A percentile compares a stretch with the other conserved stretches of the same genome.
Evolutionary conservation across 2,329 filamentous ascomycete species (phyloP).

Genomic region (Aphanoascus verrucosus): DNA sequence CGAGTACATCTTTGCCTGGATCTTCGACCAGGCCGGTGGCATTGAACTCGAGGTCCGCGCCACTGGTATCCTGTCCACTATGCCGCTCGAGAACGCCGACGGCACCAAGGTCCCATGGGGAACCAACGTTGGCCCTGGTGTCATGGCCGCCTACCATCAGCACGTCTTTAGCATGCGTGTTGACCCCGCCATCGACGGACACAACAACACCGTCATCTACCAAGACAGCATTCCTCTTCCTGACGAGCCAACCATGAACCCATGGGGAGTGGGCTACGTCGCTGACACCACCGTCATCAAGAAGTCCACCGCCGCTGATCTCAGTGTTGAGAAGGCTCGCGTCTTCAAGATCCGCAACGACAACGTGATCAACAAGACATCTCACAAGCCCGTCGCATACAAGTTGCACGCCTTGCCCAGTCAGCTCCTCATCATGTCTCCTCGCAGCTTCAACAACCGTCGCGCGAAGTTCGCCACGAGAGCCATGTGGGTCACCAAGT

Average conservation of each 20-base stretch:
- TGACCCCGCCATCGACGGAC: constrained; percentile 52
- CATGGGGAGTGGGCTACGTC: constrained; percentile 43
- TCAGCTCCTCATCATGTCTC: constrained; percentile 47
- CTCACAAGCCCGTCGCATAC: constrained; percentile 45
- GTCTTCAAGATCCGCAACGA: constrained; percentile 51
- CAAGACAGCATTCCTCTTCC: constrained; percentile 52
- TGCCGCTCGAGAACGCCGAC: constrained; percentile 52
- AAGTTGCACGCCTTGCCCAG: constrained; percentile 48
- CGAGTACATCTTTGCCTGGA: constrained; percentile 62
- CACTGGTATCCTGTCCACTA: constrained; percentile 57
- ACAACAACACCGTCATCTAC: constrained; percentile 46
- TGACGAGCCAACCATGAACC: constrained; percentile 42
- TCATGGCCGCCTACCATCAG: constrained; percentile 61
- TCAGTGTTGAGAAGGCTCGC: constrained; percentile 40
- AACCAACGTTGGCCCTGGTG: constrained; percentile 58
- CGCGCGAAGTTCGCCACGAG: constrained; percentile 47
- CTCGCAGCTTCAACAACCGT: constrained; percentile 39
- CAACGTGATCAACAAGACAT: constrained; percentile 42
- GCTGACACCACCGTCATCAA: constrained; percentile 40
- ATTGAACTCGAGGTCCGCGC: constrained; percentile 57
- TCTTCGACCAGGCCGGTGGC: constrained; percentile 61
- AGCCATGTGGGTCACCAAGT: constrained; percentile 47
- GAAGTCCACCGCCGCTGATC: constrained; percentile 39
- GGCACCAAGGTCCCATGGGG: constrained; percentile 55
- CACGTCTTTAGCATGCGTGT: constrained; percentile 62